These are phyloP conservation scores for Bipolaris gigantea DNA, from an alignment of 2,329 filamentous ascomycete genomes.

Conservation along the genomic window DNA sequence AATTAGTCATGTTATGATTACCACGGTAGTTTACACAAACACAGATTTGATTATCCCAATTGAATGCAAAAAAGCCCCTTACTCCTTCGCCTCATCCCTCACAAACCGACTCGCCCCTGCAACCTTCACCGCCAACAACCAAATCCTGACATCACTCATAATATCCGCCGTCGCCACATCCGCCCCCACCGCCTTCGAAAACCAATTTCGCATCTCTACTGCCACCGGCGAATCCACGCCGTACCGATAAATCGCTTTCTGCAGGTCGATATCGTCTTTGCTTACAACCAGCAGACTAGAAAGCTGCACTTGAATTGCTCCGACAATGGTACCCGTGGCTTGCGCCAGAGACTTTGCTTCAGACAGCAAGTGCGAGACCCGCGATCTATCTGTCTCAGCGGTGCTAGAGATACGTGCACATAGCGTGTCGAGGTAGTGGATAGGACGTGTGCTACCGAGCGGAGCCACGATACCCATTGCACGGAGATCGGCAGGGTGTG, in stretches of 20 bases:
- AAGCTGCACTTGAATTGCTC: conserved; percentile 17
- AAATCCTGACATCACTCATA: conserved; percentile 15
- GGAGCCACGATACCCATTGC: conserved; percentile 20
- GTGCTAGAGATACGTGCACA: conserved; percentile 8
- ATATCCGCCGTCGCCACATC: conserved; percentile 17
- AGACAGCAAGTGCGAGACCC: conserved; percentile 4
- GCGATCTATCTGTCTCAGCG: conserved; percentile 4
- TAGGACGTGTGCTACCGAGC: conserved; percentile 16
- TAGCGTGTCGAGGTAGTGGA: conserved; percentile 12
- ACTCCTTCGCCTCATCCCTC: conserved; percentile 8
- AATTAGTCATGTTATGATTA: too few relatives aligned
- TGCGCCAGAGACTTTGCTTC: conserved; percentile 10
- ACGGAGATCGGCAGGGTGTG: conserved; percentile 19
- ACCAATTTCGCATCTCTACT: conserved; percentile 30
- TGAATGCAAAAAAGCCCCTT: not conserved
- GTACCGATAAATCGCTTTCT: conserved; percentile 26
- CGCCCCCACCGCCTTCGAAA: conserved; percentile 15
- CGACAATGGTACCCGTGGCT: conserved; percentile 14
- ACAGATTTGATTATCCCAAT: not conserved
- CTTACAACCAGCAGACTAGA: conserved; percentile 14
- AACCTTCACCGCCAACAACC: conserved; percentile 12
- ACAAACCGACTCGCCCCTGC: conserved; percentile 17
- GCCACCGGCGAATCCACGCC: conserved; percentile 34
- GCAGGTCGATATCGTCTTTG: conserved; percentile 27
- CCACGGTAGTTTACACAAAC: too few relatives aligned